Evolutionary conservation across 2,329 filamentous ascomycete genomes (phyloP).

Genomic region (Apiospora kogelbergensis): DNA sequence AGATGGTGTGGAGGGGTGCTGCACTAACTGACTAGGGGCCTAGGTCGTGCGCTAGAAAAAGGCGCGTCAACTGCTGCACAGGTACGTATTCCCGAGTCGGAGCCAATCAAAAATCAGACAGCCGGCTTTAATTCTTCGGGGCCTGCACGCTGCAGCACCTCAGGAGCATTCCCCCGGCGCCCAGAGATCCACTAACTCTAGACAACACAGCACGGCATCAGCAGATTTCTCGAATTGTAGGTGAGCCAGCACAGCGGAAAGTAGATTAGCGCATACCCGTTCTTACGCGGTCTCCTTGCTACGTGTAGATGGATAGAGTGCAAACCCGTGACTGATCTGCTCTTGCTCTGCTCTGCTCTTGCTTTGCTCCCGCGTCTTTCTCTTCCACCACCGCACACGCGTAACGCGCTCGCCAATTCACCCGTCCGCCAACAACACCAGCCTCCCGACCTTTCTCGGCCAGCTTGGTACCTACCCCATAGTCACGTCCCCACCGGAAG

Average conservation of each 20-base stretch:
- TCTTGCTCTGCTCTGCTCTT: not conserved
- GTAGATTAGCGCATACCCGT: not conserved
- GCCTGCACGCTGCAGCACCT: not conserved
- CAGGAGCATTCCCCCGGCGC: not conserved
- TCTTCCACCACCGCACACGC: not conserved
- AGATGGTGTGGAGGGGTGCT: not conserved
- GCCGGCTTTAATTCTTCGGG: not conserved
- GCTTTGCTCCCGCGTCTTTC: not conserved
- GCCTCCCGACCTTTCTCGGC: not conserved
- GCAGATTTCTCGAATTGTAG: not conserved
- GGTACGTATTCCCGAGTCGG: not conserved
- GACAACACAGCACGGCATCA: not conserved
- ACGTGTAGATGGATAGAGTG: no score
- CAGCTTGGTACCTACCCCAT: not conserved
- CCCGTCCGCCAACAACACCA: not conserved
- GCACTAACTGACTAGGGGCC: no score
- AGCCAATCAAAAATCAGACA: constrained; percentile 10
- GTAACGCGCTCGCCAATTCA: not conserved
- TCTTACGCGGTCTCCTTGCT: not conserved
- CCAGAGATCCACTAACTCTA: not conserved
- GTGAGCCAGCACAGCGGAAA: not conserved
- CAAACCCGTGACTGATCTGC: not conserved
- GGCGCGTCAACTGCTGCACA: not conserved
- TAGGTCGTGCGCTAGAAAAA: constrained; percentile 2
- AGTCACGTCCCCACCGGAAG: not conserved